Evolutionary conservation across 805 yeast genomes (phyloP), one percentile per base, ranked within the genome.

Genomic region (Maudiozyma bulderi): DNA sequence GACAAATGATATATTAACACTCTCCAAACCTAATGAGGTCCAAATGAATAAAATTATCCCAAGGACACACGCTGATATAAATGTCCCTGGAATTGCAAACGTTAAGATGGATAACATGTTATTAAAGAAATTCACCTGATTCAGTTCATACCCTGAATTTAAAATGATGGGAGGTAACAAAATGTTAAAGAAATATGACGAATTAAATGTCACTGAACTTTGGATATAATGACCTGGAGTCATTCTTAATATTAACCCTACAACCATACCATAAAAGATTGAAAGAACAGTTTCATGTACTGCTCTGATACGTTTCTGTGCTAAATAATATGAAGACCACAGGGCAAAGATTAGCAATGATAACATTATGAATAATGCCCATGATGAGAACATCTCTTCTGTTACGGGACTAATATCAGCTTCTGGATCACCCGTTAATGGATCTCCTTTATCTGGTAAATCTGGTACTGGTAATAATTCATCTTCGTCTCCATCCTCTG

Each of bases 231-330:
- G 97, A 44, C 99, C 99, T 0, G 99, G 99, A 3, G 88, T 77
- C 26, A 91, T 75, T 57, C 99, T 76, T 52, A 95, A 89, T 26
- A 93, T 77, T 34, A 95, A 67, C 0, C 99, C 99, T 30, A 93
- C 95, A 44, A 88, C 74, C 98, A 88, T 90, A 20, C 99, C 99
- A 59, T 91, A 89, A 64, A 93, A 89, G 51, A 93, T 93, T 1
- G 98, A 88, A 43, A 95, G 71, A 39, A 93, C 98, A 0, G 99
- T 93, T 69, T 93, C 99, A 67, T 93, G 99, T n/a, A 93, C 80
- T 3, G 96, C 95, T 66, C 87, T 90, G 59, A 93, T 91, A 55
- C 93, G 77, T 57, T 87, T 78, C 59, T 88, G 96, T 61, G 91
- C 96, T 45, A 93, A 73, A 63, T 86, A 91, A 68, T 91, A 93